phyloP scores from a whole-genome alignment of 495 filamentous ascomycete species.

The Glutinoglossum americanum region DNA sequence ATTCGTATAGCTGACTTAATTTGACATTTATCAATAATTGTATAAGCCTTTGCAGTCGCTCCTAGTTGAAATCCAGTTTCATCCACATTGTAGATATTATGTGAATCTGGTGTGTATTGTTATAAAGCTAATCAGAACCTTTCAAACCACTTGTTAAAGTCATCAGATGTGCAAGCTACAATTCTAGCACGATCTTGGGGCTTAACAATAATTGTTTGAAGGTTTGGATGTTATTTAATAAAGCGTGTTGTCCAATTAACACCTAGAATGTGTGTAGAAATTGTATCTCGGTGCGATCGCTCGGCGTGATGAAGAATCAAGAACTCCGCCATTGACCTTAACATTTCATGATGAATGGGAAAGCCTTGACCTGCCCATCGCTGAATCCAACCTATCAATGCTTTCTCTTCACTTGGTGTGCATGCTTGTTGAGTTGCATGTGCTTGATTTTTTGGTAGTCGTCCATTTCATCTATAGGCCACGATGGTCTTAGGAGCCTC shows the following conservation, averaged over 20 bases:
- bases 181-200: not conserved
- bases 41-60: not conserved
- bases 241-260: not conserved
- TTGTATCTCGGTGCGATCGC: too few species aligned
- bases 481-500: too few species aligned
- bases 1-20: not conserved
- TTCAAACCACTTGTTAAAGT: slow-evolving; percentile 1
- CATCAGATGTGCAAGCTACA: not conserved
- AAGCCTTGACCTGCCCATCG: too few species aligned
- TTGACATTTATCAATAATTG: not conserved
- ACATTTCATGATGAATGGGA: too few species aligned
- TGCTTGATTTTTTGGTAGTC: too few species aligned
- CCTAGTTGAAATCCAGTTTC: not conserved
- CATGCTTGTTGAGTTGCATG: too few species aligned
- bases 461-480: too few species aligned
- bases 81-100: too few species aligned
- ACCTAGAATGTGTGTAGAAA: not conserved
- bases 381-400: not conserved
- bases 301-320: not conserved
- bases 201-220: not conserved
- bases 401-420: not conserved
- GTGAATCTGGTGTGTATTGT: too few species aligned
- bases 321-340: slow-evolving; percentile 1
- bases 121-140: too few species aligned
- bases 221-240: not conserved